phyloP scores from a whole-genome alignment of 768 basidiomycete species.

The Mycena venus region DNA sequence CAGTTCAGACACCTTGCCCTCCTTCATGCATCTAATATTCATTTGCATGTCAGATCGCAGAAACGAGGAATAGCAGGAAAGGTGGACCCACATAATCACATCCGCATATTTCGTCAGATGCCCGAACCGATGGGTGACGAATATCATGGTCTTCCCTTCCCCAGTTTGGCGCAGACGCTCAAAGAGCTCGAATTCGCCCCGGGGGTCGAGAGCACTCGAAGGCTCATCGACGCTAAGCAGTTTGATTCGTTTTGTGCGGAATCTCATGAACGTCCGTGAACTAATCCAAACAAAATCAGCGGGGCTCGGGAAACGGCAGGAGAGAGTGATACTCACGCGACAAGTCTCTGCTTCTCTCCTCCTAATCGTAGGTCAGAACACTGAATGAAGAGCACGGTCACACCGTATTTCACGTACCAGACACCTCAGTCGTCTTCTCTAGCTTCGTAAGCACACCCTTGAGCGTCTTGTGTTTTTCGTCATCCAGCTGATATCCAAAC shows the following conservation, averaged over 20 bases:
- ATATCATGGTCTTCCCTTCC: slow-evolving; percentile 34
- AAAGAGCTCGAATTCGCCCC: slow-evolving; percentile 32
- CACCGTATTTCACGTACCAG: slow-evolving; percentile 21
- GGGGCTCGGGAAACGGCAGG: background rate
- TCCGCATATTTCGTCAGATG: slow-evolving; percentile 35
- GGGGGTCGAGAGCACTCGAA: slow-evolving; percentile 31
- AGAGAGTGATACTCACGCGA: slow-evolving; percentile 24
- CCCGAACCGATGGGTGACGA: slow-evolving; percentile 34
- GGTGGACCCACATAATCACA: slow-evolving; percentile 21
- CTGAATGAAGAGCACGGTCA: no score
- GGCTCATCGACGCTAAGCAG: slow-evolving; percentile 36
- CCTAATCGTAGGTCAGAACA: slow-evolving; percentile 9
- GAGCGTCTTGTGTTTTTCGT: slow-evolving; percentile 27
- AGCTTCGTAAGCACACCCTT: slow-evolving; percentile 18
- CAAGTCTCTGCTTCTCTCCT: slow-evolving; percentile 33
- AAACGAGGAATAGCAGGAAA: no score
- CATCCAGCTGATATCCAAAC: slow-evolving; percentile 19
- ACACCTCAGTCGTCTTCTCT: slow-evolving; percentile 19
- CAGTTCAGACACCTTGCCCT: slow-evolving; percentile 25
- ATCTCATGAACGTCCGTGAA: slow-evolving; percentile 34
- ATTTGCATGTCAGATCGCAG: background rate
- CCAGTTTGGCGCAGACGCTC: slow-evolving; percentile 22
- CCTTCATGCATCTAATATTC: slow-evolving; percentile 33
- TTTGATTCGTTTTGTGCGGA: slow-evolving; percentile 26
- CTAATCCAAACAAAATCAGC: background rate